Evolutionary conservation across 345 rosid genomes (phyloP), one percentile per base, ranked within the genome.

Genomic region (Rhodamnia rubescens): DNA sequence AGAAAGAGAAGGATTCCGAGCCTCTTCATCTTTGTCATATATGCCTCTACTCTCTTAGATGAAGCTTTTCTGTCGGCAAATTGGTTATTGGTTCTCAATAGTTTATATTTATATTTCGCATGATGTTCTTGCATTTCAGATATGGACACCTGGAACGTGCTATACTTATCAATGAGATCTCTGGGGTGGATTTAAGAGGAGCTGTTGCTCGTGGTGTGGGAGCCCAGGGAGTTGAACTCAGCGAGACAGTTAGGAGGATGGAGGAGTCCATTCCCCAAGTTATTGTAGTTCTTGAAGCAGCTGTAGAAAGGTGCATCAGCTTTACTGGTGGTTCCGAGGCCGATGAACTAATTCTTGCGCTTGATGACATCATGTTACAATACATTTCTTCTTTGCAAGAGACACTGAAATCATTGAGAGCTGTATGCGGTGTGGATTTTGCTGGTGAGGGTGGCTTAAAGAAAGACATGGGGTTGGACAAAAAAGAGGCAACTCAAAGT

Each of bases 261-360:
- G 99, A 97, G 91, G 99, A 97, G 86, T 97, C 99, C 69, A 92
- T 95, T 87, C 98, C 99, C 84, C 98, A 93, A 90, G 93, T 97
- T 87, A 95, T 97, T 74, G 89, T 96, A 85, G 96, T 96, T 92
- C 94, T 97, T 64, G 99, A 97, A 90, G 98, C 96, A 80, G 96
- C 99, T 27, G 94, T 97, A n/a, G 98, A 97, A 86, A 93, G 98
- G 90, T 97, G 98, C 90, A 90, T 96, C 53, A 92, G 91, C 91
- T 93, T 97, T 86, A 94, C 99, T 59, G 98, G 98, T 47, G 99
- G 99, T 84, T 96, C 99, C 22, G 99, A 97, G 91, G 98, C 97
- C 54, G 98, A 96, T 84, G 99, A 97, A 86, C 90, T 97, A 85
- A 92, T 96, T 90, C 96, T 95, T 91, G 96, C 98, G 20, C 89